A percentile compares a stretch with the other conserved stretches of the same genome.
These are phyloP conservation scores for Starmerella potacharoeniae DNA, from an alignment of 805 yeast genomes.

Conservation along the genomic window DNA sequence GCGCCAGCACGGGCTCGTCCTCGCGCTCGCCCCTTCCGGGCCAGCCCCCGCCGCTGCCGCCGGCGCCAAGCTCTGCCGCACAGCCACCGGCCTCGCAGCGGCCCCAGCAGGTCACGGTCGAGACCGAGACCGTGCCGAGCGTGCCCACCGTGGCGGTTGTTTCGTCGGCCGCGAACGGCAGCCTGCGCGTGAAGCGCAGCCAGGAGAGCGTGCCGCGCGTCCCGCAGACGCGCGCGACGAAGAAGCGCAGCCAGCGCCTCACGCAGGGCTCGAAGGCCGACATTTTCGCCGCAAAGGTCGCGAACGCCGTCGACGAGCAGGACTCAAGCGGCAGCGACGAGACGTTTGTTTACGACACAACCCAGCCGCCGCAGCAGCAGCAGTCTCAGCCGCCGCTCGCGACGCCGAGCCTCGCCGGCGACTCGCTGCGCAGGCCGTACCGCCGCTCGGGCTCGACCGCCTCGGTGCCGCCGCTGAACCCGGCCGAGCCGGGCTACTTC, in stretches of 20 bases:
- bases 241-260: slow-evolving; percentile 30
- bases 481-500: not conserved
- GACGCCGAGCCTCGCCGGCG: slow-evolving; percentile 3
- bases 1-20: not conserved
- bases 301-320: slow-evolving; percentile 78
- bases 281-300: slow-evolving; percentile 86
- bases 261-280: slow-evolving; percentile 65
- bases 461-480: not conserved
- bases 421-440: slow-evolving; percentile 18
- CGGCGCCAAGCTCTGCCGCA: not conserved
- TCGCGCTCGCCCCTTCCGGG: not conserved
- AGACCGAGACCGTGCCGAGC: slow-evolving; percentile 51
- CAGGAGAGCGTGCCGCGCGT: slow-evolving; percentile 24
- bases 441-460: slow-evolving; percentile 2
- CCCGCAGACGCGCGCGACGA: slow-evolving; percentile 26
- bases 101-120: slow-evolving; percentile 34
- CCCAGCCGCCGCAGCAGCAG: slow-evolving; percentile 20
- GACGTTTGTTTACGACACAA: slow-evolving; percentile 82
- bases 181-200: slow-evolving; percentile 23
- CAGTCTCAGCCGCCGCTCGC: not conserved
- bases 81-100: not conserved
- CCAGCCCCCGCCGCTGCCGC: not conserved
- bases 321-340: slow-evolving; percentile 77
- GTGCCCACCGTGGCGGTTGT: slow-evolving; percentile 31
- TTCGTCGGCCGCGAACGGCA: slow-evolving; percentile 9